phyloP scores from a whole-genome alignment of 805 yeast genomes.

The Candida succiphila region DNA sequence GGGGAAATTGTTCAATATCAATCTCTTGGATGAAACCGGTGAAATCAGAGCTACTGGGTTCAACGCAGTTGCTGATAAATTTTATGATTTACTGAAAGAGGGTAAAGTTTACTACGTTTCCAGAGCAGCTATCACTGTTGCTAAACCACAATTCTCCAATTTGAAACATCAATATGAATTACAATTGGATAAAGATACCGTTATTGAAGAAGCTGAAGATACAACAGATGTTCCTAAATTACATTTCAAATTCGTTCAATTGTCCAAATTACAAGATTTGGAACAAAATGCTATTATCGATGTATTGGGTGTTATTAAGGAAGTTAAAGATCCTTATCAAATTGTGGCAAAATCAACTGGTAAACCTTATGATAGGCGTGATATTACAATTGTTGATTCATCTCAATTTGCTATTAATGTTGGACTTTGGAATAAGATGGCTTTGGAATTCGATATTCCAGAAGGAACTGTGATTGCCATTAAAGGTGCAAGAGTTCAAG shows the following conservation, averaged over 20 bases:
- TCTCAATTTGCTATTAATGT: conserved; percentile 64
- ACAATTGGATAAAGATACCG: conserved; percentile 68
- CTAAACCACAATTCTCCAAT: conserved; percentile 80
- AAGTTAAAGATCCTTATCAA: conserved; percentile 65
- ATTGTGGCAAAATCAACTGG: conserved; percentile 83
- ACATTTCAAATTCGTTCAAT: conserved; percentile 63
- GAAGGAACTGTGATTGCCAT: conserved; percentile 83
- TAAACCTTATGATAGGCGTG: conserved; percentile 87
- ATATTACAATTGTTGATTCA: conserved; percentile 77
- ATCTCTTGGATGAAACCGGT: conserved; percentile 87
- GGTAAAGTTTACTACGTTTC: conserved; percentile 83
- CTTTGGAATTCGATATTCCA: conserved; percentile 63
- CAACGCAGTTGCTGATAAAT: conserved; percentile 75
- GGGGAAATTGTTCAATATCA: conserved; percentile 83
- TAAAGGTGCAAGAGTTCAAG: conserved; percentile 83
- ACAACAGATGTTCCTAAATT: conserved; percentile 66
- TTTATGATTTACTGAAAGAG: conserved; percentile 68
- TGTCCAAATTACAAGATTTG: conserved; percentile 53
- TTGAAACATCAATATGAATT: conserved; percentile 86
- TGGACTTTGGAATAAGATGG: conserved; percentile 88
- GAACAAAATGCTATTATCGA: conserved; percentile 72
- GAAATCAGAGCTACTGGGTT: conserved; percentile 95
- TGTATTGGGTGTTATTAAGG: conserved; percentile 78
- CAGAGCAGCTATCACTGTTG: conserved; percentile 68
- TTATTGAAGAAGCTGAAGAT: conserved; percentile 53